Percentiles rank a stretch among this genome's conserved stretches.
These are phyloP conservation scores for Globisporangium nagaii DNA, from an alignment of 352 stramenopile genomes.

Conservation along the genomic window DNA sequence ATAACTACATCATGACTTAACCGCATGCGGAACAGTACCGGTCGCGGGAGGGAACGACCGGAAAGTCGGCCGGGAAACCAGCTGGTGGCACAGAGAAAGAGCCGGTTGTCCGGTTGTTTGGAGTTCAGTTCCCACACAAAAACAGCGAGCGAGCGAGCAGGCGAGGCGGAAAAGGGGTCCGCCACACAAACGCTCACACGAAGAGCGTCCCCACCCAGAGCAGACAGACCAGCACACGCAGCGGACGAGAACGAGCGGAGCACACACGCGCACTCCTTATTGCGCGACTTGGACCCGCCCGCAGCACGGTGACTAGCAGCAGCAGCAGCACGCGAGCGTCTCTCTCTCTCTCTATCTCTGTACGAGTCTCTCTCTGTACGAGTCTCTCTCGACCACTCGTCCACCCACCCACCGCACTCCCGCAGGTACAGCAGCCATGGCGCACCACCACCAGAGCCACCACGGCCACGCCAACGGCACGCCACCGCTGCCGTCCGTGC, in stretches of 20 bases:
- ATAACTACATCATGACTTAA: too few relatives aligned
- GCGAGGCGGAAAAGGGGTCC: too few relatives aligned
- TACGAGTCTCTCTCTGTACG: not conserved
- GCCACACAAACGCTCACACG: not conserved
- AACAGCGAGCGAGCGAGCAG: not conserved
- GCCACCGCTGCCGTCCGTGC: conserved; percentile 9
- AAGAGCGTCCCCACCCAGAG: too few relatives aligned
- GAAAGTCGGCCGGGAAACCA: too few relatives aligned
- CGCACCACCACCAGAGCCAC: not conserved
- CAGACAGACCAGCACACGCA: too few relatives aligned
- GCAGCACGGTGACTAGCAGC: not conserved
- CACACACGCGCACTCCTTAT: not conserved
- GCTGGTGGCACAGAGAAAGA: not conserved
- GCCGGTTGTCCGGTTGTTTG: conserved; percentile 1
- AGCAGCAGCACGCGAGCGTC: too few relatives aligned
- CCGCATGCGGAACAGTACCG: too few relatives aligned
- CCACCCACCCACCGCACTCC: not conserved
- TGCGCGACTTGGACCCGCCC: not conserved
- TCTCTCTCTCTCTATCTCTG: not conserved
- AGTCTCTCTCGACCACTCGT: too few relatives aligned
- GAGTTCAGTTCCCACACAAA: conserved; percentile 7
- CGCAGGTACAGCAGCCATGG: not conserved
- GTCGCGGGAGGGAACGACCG: too few relatives aligned
- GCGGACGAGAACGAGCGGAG: too few relatives aligned
- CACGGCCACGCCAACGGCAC: not conserved